Evolutionary conservation across 1,139 yeast genomes (phyloP).

Genomic region (Zygotorulaspora mrakii): DNA sequence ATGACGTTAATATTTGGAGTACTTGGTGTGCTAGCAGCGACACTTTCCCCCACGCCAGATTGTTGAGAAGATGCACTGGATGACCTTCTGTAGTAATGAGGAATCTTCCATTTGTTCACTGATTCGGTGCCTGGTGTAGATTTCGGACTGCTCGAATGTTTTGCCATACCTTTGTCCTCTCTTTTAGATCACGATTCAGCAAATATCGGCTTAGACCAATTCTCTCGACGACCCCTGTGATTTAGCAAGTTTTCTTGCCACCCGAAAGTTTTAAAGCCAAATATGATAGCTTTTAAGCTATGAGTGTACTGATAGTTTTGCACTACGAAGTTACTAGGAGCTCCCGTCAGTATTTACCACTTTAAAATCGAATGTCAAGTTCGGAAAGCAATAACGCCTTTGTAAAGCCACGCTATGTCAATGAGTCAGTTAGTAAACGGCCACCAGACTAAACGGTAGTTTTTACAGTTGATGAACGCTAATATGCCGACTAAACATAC

Average conservation of each 20-base stretch:
- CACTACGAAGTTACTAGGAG: too few species aligned
- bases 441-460: neutral
- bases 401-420: neutral
- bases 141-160: conserved; percentile 7
- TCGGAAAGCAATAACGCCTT: neutral
- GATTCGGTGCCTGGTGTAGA: conserved; percentile 24
- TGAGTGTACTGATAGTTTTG: too few species aligned
- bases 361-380: neutral
- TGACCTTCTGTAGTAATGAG: conserved; percentile 34
- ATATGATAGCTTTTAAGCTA: too few species aligned
- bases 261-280: too few species aligned
- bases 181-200: neutral
- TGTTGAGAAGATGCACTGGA: conserved; percentile 11
- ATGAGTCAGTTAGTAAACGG: neutral
- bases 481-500: neutral
- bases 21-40: conserved; percentile 11
- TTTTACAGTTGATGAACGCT: neutral
- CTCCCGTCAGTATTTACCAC: too few species aligned
- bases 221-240: too few species aligned
- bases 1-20: conserved; percentile 23
- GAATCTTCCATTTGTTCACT: conserved; percentile 35
- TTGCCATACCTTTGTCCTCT: conserved; percentile 8
- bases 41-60: conserved; percentile 8
- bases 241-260: too few species aligned
- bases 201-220: too few species aligned